Conservation (phyloP, 805 yeast genomes). For the Ogataea paraovalis region DNA sequence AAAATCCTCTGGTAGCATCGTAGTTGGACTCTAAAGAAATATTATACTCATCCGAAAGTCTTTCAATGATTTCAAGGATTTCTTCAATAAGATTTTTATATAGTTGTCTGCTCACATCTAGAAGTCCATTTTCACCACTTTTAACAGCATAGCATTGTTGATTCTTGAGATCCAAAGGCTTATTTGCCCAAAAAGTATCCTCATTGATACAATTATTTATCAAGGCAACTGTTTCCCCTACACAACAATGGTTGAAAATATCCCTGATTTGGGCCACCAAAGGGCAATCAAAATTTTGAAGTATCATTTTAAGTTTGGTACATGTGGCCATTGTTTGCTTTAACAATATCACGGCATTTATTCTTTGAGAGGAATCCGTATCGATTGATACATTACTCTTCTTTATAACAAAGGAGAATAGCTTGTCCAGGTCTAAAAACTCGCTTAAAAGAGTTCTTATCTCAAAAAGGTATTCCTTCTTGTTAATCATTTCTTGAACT, state of each 20-base stretch:
- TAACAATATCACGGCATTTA: constrained; percentile 39
- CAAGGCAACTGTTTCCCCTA: constrained; percentile 19
- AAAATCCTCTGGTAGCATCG: constrained; percentile 37
- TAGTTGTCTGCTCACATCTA: constrained; percentile 41
- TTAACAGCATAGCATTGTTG: constrained; percentile 43
- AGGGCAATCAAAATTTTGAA: constrained; percentile 13
- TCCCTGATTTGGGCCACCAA: constrained; percentile 24
- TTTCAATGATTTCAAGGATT: constrained; percentile 26
- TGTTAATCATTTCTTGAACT: constrained; percentile 32
- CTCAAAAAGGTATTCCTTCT: constrained; percentile 14
- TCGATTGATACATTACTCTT: constrained; percentile 23
- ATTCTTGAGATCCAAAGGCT: constrained; percentile 37
- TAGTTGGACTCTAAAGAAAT: constrained; percentile 31
- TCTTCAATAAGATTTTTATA: constrained; percentile 37
- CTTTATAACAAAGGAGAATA: constrained; percentile 35
- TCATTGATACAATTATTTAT: constrained; percentile 37
- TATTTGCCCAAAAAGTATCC: constrained; percentile 39
- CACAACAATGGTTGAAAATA: constrained; percentile 25
- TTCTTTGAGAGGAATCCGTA: constrained; percentile 27
- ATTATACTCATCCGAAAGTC: constrained; percentile 20
- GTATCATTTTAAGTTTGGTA: constrained; percentile 7
- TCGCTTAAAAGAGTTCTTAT: constrained; percentile 23
- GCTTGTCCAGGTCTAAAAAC: constrained; percentile 37
- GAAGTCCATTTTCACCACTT: constrained; percentile 40
- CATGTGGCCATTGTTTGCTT: constrained; percentile 33